Conservation (phyloP, 75 land plant genomes). For the Gnetum montanum region DNA sequence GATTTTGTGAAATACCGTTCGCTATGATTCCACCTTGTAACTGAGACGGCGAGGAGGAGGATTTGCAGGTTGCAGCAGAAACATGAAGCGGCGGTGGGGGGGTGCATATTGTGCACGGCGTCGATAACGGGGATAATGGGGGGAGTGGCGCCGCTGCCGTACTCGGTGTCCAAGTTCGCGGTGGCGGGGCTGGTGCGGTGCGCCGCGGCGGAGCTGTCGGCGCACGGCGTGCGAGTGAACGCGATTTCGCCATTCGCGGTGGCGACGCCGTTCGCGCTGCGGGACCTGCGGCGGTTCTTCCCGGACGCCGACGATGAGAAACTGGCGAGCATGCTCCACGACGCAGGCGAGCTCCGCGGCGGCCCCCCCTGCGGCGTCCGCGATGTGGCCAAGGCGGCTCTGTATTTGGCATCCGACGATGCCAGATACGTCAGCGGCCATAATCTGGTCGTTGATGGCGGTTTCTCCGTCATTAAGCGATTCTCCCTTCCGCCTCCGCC, state of each 20-base stretch:
- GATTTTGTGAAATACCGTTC: too few relatives aligned
- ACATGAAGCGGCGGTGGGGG: too few relatives aligned
- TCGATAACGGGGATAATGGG: background rate
- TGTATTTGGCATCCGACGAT: conserved; percentile 15
- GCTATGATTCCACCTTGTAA: too few relatives aligned
- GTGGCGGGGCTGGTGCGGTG: background rate
- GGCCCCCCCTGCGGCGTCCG: background rate
- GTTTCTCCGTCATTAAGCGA: conserved; percentile 1
- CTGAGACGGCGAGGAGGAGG: too few relatives aligned
- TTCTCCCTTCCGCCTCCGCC: too few relatives aligned
- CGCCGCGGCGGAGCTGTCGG: background rate
- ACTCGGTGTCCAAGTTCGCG: background rate
- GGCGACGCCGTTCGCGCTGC: background rate
- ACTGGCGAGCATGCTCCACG: background rate
- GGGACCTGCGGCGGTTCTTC: background rate
- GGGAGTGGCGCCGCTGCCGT: background rate
- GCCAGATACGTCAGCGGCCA: conserved; percentile 11
- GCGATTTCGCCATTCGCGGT: background rate
- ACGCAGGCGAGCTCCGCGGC: background rate
- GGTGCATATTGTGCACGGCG: background rate
- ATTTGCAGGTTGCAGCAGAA: too few relatives aligned
- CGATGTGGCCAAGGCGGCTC: conserved; percentile 12
- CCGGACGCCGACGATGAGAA: background rate
- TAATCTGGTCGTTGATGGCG: conserved; percentile 17
- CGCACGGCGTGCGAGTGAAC: background rate